Evolutionary conservation across 495 filamentous ascomycete species (phyloP), one percentile per base, ranked within the genome.

Genomic region (Annulohypoxylon bovei): DNA sequence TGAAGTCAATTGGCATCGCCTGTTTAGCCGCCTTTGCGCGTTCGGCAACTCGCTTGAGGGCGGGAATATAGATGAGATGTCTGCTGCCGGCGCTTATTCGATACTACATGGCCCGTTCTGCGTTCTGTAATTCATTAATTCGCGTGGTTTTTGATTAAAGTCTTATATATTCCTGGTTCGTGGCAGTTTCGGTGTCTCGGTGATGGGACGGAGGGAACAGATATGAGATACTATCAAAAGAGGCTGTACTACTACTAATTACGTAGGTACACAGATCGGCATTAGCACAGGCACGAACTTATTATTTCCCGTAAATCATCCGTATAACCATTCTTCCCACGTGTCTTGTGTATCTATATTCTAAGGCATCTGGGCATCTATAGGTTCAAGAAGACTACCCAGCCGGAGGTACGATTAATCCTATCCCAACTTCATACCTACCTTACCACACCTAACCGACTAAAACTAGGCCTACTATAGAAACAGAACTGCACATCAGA

Each of bases 11-110:
- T 57, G 49, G 33, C 46, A 46, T 63, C 54, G 37, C 57, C 53
- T 63, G 58, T 64, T 72, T 72, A 72, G 70, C 70, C 70, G 70
- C 70, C 69, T 67, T 64, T 40, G 49, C 25, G 64, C 64, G 54
- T 68, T 72, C 70, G 70, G 70, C 70, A 72, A 50, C 54, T 68
- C 60, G 59, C 59, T 67, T 68, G 37, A 64, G 40, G 40, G 35
- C 64, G n/a, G 23, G 40, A 35, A 20, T 46, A 37, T 49, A 37
- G 32, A 52, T 47, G 60, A 64, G 25, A 27, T 35, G 23, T 28
- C 53, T 40, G 46, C 55, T 46, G 28, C 7, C 52, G 46, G 70
- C 70, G 70, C 70, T 72, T 68, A 72, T 28, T 61, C 14, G 44
- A 59, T 67, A 47, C 68, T 35, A 67, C 57, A 22, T 44, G 2